These are phyloP conservation scores for Candida manassasensis DNA, from an alignment of 805 yeast genomes.

Conservation along the genomic window DNA sequence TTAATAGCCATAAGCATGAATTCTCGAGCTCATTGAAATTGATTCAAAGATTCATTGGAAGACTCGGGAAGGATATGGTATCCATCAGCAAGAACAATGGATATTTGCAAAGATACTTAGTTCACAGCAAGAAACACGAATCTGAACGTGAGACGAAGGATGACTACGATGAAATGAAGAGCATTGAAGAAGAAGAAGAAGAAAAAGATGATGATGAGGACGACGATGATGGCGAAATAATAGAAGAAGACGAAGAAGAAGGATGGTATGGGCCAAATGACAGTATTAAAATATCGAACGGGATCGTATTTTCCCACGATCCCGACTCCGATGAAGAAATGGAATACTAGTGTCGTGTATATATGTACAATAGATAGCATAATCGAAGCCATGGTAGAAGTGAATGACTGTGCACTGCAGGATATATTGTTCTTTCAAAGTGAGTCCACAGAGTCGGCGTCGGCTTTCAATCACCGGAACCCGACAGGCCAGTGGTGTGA, in stretches of 20 bases:
- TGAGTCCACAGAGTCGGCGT: no score
- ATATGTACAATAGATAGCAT: conserved; percentile 2
- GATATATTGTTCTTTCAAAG: no score
- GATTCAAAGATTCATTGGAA: conserved; percentile 68
- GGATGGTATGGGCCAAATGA: conserved; percentile 30
- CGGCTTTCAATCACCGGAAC: no score
- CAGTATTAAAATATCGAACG: conserved; percentile 10
- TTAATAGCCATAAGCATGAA: conserved; percentile 55
- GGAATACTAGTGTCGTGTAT: background rate
- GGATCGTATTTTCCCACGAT: conserved; percentile 10
- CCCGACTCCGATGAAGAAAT: conserved; percentile 8
- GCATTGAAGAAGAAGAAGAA: conserved; percentile 19
- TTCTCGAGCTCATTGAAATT: conserved; percentile 63
- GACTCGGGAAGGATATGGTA: conserved; percentile 72
- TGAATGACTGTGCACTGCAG: no score
- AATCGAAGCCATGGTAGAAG: background rate
- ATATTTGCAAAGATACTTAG: conserved; percentile 51
- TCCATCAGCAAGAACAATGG: conserved; percentile 49
- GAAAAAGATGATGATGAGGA: conserved; percentile 27
- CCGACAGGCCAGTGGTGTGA: no score
- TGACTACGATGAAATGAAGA: conserved; percentile 23
- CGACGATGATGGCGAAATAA: conserved; percentile 23
- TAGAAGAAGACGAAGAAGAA: conserved; percentile 28
- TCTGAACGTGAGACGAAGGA: conserved; percentile 16
- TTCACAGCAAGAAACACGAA: conserved; percentile 19